Base-by-base conservation (phyloP, 305 asterid species). In the Fraxinus sp. region DNA sequence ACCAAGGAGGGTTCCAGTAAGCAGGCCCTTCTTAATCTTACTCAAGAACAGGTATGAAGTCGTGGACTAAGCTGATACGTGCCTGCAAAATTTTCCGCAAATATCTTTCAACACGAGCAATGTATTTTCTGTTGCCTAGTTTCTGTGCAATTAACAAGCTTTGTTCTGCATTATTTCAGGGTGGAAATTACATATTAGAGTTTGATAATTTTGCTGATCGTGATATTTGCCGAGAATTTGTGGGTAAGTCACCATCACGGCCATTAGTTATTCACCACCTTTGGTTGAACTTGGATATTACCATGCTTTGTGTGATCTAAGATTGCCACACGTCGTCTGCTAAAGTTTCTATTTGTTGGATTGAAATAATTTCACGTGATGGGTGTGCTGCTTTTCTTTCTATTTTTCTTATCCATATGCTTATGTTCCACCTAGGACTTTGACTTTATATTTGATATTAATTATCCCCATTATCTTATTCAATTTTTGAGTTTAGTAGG, bases 171-270 rank as follows among this genome's bases (percentile, higher is more conserved):
- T 81, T 82, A 59, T 88, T 84, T 82, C 93, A 96, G 98, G 97
- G 92, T 16, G 90, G 76, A 49, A 92, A 79, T 89, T 92, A 88
- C 90, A 89, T 94, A 79, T 93, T 96, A 83, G 97, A 94, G 90
- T 94, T 96, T 79, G 94, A 89, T 74, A 91, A 73, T 85, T 94
- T 93, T 86, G 86, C 97, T 57, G 98, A 96, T 36, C 98, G 99
- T 71, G 97, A 96, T 86, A 91, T 57, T 52, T 96, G 98, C 90
- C 88, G 90, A 81, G 98, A 96, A 74, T 91, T 91, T 87, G 98
- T 94, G 66, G 98, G 99, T 94, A 89, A 91, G 94, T 88, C 62
- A 66, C 81, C 72, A 82, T 81, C 66, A 78, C 26, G 72, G 46
- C 68, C 73, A 74, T 49, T 22, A 46, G 22, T 52, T 76, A 59